A percentile compares a stretch with the other conserved stretches of the same genome.
phyloP scores from a whole-genome alignment of 345 rosid genomes.

The Euclidium syriacum region DNA sequence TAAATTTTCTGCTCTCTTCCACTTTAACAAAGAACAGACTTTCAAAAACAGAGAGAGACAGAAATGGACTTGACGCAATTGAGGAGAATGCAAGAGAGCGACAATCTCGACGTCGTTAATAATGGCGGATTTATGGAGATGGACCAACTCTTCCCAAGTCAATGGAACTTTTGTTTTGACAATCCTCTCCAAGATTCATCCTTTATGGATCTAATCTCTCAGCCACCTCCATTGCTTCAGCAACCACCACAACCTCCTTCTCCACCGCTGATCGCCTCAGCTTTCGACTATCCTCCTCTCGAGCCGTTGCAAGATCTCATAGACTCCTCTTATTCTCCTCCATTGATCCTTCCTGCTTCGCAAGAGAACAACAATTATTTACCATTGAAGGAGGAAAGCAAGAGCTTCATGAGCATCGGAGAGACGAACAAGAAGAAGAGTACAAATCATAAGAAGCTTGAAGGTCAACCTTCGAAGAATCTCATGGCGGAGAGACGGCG shows the following conservation, averaged over 20 bases:
- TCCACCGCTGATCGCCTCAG: background rate
- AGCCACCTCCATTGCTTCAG: constrained; percentile 29
- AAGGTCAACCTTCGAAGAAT: constrained; percentile 94
- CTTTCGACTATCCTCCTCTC: constrained; percentile 41
- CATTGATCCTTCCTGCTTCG: constrained; percentile 12
- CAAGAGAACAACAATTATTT: constrained; percentile 23
- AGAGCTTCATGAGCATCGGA: constrained; percentile 32
- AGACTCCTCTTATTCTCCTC: constrained; percentile 35
- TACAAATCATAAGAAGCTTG: constrained; percentile 54
- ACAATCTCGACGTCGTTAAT: too few species aligned
- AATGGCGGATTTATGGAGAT: too few species aligned
- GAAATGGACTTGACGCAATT: background rate
- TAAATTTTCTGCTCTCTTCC: background rate
- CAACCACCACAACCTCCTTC: constrained; percentile 30
- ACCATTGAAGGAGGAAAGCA: constrained; percentile 44
- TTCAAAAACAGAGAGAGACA: background rate
- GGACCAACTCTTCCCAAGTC: too few species aligned
- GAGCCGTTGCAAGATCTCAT: constrained; percentile 36
- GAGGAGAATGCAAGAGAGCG: background rate
- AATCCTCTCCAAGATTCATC: too few species aligned
- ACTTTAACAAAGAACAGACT: background rate
- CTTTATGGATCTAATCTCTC: constrained; percentile 36
- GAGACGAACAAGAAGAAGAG: constrained; percentile 38
- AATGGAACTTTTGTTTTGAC: too few species aligned
- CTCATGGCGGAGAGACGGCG: constrained; percentile 86